Evolutionary conservation across 208 protist species (phyloP), one percentile per base, ranked within the genome.

Genomic region (Acanthamoeba royreba): DNA sequence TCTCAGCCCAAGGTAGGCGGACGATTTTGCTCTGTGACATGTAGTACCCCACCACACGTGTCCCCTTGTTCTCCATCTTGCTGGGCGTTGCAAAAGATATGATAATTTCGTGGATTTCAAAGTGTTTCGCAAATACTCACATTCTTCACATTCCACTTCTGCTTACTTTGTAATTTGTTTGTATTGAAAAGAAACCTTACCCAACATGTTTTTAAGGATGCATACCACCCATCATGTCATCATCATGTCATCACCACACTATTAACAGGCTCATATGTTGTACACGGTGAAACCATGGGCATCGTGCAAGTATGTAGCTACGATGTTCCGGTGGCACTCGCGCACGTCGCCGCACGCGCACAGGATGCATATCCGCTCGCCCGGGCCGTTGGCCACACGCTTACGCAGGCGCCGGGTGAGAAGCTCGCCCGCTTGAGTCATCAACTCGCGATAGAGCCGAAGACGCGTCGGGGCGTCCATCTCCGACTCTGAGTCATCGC

Each of bases 391-490:
- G 11, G 74, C 42, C 0, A 79, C 88, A 15, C 63, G 40, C 45
- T 58, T n/a, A 25, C 88, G 40, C 43, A 92, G 88, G 5, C 88
- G 88, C 35, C 88, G 55, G 38, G 88, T 92, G 42, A 92, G 63
- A 19, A 92, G 61, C 66, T 92, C 88, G n/a, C 88, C 88, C 35
- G 61, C 61, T 8, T 28, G 28, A 4, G 22, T 47, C 63, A 92
- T 47, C 28, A 92, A 47, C 40, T 81, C 88, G 28, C 43, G 45
- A 46, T 92, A 92, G 63, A 81, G 66, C 2, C 47, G 45, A 31
- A 79, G 15, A 3, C 88, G 38, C 0, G 11, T 55, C 19, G 63
- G 28, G 19, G 63, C 53, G 22, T 53, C 45, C 88, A 79, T 38
- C 88, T 92, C 88, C 3, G 40, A 33, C 19, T 92, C 88, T 4